Evolutionary conservation across 2,329 filamentous ascomycete genomes (phyloP), one percentile per base, ranked within the genome.

Genomic region (Stemphylium vesicarium): DNA sequence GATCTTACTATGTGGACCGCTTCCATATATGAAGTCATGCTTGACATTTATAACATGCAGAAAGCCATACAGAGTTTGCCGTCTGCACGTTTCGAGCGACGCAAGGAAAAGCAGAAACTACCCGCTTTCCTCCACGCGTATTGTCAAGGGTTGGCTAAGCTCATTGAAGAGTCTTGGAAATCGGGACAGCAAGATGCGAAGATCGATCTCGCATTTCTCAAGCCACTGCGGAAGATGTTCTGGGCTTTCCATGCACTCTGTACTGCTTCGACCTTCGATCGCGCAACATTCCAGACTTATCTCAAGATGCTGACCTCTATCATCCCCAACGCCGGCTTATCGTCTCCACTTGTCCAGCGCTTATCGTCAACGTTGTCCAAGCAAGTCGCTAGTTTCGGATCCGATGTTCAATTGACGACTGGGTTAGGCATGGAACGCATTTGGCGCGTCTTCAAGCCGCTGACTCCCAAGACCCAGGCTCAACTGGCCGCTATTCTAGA

Each of bases 341-440:
- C 59, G 0, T 50, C 40, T 18, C 33, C 37, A 57, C 6, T 66
- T 72, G 18, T 73, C 62, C 32, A 64, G 60, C 44, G 63, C 62
- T 36, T 77, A 60, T 40, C 63, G 55, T 44, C 62, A 65, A 40
- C 50, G 18, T 45, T 71, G 11, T 64, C 59, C 4, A 68, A 68
- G 46, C 66, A 73, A 40, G 46, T 72, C 7, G 61, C 59, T 32
- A 75, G 54, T 2, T 94, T 96, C 68, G 82, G 84, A 20, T 82
- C 85, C 13, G 87, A 85, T 2, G 93, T 92, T 77, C 86, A 86
- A 50, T 78, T 96, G 12, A 86, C 81, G 0, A 92, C 89, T 2
- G 92, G 92, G 0, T 78, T 92, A 11, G 88, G 86, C 62, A 95
- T 96, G 90, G 90, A 95, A 69, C 73, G 79, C 8, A 81, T 96